Evolutionary conservation across 306 rosid species (phyloP), one percentile per base, ranked within the genome.

Genomic region (Trichosanthes truncata): DNA sequence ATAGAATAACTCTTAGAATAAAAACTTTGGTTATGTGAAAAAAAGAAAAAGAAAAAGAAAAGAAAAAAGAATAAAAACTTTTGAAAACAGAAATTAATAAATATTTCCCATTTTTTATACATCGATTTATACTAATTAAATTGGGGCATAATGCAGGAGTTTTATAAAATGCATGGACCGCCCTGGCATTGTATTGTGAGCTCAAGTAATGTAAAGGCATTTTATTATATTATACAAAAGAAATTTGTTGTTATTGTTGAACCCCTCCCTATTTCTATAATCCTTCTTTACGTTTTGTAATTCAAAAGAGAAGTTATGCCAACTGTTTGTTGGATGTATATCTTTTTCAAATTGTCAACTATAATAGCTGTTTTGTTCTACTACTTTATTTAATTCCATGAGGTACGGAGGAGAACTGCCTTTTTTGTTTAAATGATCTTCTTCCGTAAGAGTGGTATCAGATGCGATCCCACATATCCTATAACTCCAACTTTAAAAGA

Each of bases 121-220:
- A n/a, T 61, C n/a, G 65, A 49, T 17, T 25, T 31, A 23, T 59
- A 79, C 38, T n/a, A 65, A 80, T 75, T 53, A 59, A 65, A 51
- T 66, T 59, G 72, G 76, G 76, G 82, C 79, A 52, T 82, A 81
- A 59, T 82, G 88, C 90, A 95, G 99, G 99, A 93, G 76, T 95
- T 95, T 83, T 97, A 95, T 80, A 90, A 91, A 88, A 86, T 88
- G 14, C 88, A 95, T 83, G 99, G 99, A 80, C 97, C 96, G n/a
- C 93, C 92, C 35, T 95, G 99, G 99, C 99, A 95, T 80, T 95
- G 99, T 85, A 90, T 95, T 55, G 97, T 95, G 79, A 97, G 99
- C 9, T 90, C 97, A 69, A 89, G 88, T 83, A 72, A 72, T 73
- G 59, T 72, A 72, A 72, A 71, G 35, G 4, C 53, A 69, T 62